Conservation (phyloP, 352 stramenopile species). For the Globisporangium paroecandrum region DNA sequence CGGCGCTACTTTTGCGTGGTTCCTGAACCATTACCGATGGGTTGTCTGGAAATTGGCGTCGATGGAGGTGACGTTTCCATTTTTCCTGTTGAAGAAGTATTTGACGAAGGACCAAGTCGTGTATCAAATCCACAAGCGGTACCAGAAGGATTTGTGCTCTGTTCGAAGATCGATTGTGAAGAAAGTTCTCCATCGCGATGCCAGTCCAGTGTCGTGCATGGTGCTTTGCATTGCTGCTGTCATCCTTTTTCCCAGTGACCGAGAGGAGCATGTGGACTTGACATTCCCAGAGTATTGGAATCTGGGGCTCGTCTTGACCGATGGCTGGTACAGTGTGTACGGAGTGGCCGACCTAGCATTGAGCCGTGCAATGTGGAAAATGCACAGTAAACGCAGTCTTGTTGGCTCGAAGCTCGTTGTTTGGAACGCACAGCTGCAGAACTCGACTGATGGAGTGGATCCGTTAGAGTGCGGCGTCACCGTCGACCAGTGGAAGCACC, state of each 20-base stretch:
- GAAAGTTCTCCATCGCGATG: constrained; percentile 65
- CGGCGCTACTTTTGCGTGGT: constrained; percentile 50
- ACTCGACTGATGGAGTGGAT: constrained; percentile 60
- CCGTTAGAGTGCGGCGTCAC: constrained; percentile 60
- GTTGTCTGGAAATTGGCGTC: constrained; percentile 67
- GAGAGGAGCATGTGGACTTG: constrained; percentile 28
- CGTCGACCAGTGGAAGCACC: constrained; percentile 40
- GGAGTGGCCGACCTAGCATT: constrained; percentile 46
- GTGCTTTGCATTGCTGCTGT: constrained; percentile 60
- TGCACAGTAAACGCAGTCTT: constrained; percentile 31
- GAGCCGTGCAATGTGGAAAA: constrained; percentile 43
- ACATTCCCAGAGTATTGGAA: constrained; percentile 52
- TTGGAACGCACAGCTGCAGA: constrained; percentile 67
- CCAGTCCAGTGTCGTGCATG: constrained; percentile 61
- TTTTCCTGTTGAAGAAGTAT: constrained; percentile 52
- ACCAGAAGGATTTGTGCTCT: constrained; percentile 49
- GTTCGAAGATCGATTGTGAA: constrained; percentile 57
- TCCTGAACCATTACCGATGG: constrained; percentile 74
- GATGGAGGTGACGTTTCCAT: constrained; percentile 48
- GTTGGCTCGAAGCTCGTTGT: constrained; percentile 61
- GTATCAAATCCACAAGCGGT: constrained; percentile 48
- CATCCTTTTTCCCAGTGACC: constrained; percentile 32
- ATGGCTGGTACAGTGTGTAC: constrained; percentile 74
- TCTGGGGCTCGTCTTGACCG: constrained; percentile 57
- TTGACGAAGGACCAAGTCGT: constrained; percentile 56